Evolutionary conservation across 495 filamentous ascomycete species (phyloP), one percentile per base, ranked within the genome.

Genomic region (Lentithecium fluviatile): DNA sequence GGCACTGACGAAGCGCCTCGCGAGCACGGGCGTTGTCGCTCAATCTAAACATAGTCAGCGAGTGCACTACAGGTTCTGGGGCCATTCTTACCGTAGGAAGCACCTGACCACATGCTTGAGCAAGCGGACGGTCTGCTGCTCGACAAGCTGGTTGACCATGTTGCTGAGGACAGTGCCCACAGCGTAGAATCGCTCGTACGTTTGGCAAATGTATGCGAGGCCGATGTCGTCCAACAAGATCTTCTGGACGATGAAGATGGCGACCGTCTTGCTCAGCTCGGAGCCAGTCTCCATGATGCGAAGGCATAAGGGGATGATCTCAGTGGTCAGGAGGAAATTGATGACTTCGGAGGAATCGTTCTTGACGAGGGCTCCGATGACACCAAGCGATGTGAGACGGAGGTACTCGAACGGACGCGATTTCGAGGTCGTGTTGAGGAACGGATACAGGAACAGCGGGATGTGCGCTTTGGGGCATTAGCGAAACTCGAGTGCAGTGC

Each of bases 241-340:
- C 77, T 99, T 99, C 77, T 99, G 94, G n/a, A 99, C 94, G 69
- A 99, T 99, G 78, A 99, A 99, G 62, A 99, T 99, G 36, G 94
- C 94, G 8, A 99, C 94, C 0, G 94, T 99, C 78, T 98, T 99
- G 80, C 91, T 96, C 45, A 99, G 79, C 71, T 99, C 94, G 0
- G 94, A 97, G 32, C 95, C 95, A 0, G 94, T 99, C 78, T 99
- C 94, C 94, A 99, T 99, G 70, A 99, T 97, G 32, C 94, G 85
- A 24, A 99, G 89, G 71, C 94, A 99, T 2, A 99, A 83, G 6
- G 94, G 94, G 54, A 99, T 99, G 66, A 99, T 99, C 74, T 99
- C 94, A 29, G 94, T 99, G 2, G 95, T 97, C 13, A 99, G 83
- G 26, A 99, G 86, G 74, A 99, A 99, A 78, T 96, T 97, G 76